These are phyloP conservation scores for Epichloe festucae DNA, from an alignment of 2,329 filamentous ascomycete genomes.

Conservation along the genomic window DNA sequence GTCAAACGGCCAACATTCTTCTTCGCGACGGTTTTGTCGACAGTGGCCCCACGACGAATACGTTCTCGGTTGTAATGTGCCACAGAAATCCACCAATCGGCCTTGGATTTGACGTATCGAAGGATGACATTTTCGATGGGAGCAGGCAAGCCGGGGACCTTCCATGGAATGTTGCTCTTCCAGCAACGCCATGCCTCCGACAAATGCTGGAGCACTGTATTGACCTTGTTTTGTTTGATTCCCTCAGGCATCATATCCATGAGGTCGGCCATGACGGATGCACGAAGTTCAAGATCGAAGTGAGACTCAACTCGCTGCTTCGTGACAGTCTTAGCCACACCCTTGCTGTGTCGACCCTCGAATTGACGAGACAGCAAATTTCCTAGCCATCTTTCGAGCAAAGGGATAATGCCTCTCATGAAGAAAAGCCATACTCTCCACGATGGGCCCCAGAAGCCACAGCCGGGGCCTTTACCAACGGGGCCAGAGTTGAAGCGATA, in stretches of 20 bases:
- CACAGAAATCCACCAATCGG: conserved; percentile 99
- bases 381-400: conserved; percentile 93
- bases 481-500: conserved; percentile 96
- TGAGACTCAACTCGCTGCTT: conserved; percentile 99
- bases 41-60: conserved; percentile 88
- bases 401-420: conserved; percentile 93
- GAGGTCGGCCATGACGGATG: conserved; percentile 95
- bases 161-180: conserved; percentile 99
- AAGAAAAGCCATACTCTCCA: conserved; percentile 99
- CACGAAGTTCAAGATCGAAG: conserved; percentile 91
- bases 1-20: conserved; percentile 95
- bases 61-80: conserved; percentile 98
- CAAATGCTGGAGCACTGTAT: conserved; percentile 90
- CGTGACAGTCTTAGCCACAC: conserved; percentile 96
- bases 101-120: conserved; percentile 97
- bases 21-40: conserved; percentile 98
- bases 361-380: conserved; percentile 96
- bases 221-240: conserved; percentile 99
- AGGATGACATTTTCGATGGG: conserved; percentile 98
- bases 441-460: conserved; percentile 96
- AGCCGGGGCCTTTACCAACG: conserved; percentile 93
- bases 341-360: conserved; percentile 96
- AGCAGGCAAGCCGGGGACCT: conserved; percentile 89
- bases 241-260: conserved; percentile 99
- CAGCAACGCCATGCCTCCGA: conserved; percentile 98